Evolutionary conservation across 2,329 filamentous ascomycete genomes (phyloP).

Genomic region (Septoria petroselini): DNA sequence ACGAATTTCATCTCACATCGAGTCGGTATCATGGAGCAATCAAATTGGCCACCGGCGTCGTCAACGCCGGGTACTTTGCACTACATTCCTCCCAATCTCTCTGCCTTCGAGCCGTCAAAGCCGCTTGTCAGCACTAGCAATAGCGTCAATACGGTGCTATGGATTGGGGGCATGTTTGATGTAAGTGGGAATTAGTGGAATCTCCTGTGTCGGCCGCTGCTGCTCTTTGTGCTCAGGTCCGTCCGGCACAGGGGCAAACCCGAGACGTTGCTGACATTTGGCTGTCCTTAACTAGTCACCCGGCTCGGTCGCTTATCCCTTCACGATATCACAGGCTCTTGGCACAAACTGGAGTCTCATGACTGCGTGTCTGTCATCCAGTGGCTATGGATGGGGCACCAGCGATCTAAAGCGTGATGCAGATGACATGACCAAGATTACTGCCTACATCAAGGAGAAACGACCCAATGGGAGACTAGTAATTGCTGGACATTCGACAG

Average conservation of each 20-base stretch:
- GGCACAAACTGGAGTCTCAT: conserved; percentile 53
- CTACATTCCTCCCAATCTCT: conserved; percentile 41
- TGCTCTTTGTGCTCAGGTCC: too few species aligned
- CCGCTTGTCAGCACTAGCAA: conserved; percentile 23
- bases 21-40: conserved; percentile 5
- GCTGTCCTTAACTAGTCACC: too few species aligned
- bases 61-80: conserved; percentile 41
- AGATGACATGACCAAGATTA: conserved; percentile 52
- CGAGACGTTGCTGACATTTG: too few species aligned
- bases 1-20: too few species aligned
- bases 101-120: conserved; percentile 47
- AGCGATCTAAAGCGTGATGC: conserved; percentile 54
- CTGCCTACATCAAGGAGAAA: conserved; percentile 49
- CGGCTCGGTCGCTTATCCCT: conserved; percentile 60
- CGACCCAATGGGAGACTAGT: conserved; percentile 54
- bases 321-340: conserved; percentile 49
- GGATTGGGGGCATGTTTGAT: conserved; percentile 68
- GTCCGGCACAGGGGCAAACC: too few species aligned
- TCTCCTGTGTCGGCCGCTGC: too few species aligned
- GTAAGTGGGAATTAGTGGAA: too few species aligned
- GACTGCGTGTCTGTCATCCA: conserved; percentile 42
- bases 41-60: conserved; percentile 7
- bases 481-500: conserved; percentile 67
- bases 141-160: conserved; percentile 60
- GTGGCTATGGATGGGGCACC: conserved; percentile 56